Evolutionary conservation across 805 yeast genomes (phyloP).

Genomic region (Myxozyma kluyveri): DNA sequence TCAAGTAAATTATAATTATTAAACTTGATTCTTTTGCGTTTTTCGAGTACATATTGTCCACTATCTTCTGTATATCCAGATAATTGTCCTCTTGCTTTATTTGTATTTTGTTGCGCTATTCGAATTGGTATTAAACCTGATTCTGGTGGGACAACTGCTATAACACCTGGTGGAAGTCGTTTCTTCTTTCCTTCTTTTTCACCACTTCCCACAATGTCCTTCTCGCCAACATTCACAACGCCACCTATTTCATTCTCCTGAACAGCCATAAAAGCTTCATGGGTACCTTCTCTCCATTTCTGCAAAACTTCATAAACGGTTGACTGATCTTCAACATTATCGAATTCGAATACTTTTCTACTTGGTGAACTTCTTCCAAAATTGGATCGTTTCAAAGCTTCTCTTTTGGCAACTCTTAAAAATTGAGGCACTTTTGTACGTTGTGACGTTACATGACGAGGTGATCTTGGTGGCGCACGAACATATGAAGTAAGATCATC

Average conservation of each 20-base stretch:
- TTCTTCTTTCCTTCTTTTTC: neutral
- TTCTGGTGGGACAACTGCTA: slow-evolving; percentile 23
- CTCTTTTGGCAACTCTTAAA: slow-evolving; percentile 24
- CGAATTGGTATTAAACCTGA: slow-evolving; percentile 7
- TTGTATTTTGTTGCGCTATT: slow-evolving; percentile 11
- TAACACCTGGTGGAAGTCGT: slow-evolving; percentile 22
- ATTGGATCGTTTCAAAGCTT: slow-evolving; percentile 11
- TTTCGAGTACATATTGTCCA: slow-evolving; percentile 18
- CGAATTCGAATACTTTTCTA: slow-evolving; percentile 22
- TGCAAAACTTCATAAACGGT: slow-evolving; percentile 18
- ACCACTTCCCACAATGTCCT: neutral
- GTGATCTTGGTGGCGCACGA: neutral
- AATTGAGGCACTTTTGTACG: slow-evolving; percentile 17
- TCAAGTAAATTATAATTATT: too few species aligned
- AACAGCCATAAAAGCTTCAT: slow-evolving; percentile 22
- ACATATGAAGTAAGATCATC: neutral
- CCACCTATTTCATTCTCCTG: neutral
- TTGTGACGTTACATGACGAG: neutral
- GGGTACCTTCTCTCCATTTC: slow-evolving; percentile 29
- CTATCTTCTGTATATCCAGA: slow-evolving; percentile 13
- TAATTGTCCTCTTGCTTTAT: slow-evolving; percentile 1
- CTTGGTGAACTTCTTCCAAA: slow-evolving; percentile 22
- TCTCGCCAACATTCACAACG: neutral
- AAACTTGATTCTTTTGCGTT: neutral
- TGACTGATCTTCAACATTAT: slow-evolving; percentile 24